These are phyloP conservation scores for Ceratocystis harringtonii DNA, from an alignment of 2,329 filamentous ascomycete species.

Conservation along the genomic window DNA sequence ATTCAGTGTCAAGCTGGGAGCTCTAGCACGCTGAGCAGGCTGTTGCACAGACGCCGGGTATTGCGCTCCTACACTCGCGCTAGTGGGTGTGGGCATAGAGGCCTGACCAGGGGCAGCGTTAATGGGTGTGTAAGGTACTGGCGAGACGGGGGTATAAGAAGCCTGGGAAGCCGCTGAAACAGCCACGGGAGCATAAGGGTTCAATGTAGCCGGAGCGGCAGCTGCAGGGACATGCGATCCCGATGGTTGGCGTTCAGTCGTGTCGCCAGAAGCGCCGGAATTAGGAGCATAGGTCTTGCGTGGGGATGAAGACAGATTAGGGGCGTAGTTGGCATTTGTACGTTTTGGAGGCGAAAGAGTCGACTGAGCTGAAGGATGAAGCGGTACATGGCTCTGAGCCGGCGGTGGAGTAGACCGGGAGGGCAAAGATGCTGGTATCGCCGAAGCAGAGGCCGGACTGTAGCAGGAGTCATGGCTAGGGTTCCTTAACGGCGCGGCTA, in stretches of 20 bases:
- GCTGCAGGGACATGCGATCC: conserved; percentile 33
- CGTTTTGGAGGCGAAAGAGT: conserved; percentile 43
- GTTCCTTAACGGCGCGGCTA: conserved; percentile 19
- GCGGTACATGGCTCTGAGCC: conserved; percentile 19
- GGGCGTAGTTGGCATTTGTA: conserved; percentile 33
- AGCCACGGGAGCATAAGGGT: neutral
- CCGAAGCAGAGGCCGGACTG: conserved; percentile 24
- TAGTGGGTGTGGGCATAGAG: conserved; percentile 9
- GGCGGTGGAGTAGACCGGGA: conserved; percentile 38
- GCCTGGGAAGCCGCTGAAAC: neutral
- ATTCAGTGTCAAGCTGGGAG: conserved; percentile 40
- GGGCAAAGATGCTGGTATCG: conserved; percentile 20
- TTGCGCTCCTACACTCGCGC: conserved; percentile 11
- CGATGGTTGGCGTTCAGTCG: conserved; percentile 36
- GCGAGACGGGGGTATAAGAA: neutral
- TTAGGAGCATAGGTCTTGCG: conserved; percentile 9
- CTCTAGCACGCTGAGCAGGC: conserved; percentile 31
- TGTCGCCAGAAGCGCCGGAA: neutral
- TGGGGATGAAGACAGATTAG: conserved; percentile 5
- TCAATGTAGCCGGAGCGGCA: conserved; percentile 23
- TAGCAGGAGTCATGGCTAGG: conserved; percentile 26
- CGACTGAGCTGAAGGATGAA: conserved; percentile 24
- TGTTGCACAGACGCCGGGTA: conserved; percentile 15
- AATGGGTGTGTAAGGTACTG: neutral
- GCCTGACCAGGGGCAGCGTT: conserved; percentile 19